phyloP scores from a whole-genome alignment of 2,329 filamentous ascomycete genomes.

The Talaromyces islandicus region DNA sequence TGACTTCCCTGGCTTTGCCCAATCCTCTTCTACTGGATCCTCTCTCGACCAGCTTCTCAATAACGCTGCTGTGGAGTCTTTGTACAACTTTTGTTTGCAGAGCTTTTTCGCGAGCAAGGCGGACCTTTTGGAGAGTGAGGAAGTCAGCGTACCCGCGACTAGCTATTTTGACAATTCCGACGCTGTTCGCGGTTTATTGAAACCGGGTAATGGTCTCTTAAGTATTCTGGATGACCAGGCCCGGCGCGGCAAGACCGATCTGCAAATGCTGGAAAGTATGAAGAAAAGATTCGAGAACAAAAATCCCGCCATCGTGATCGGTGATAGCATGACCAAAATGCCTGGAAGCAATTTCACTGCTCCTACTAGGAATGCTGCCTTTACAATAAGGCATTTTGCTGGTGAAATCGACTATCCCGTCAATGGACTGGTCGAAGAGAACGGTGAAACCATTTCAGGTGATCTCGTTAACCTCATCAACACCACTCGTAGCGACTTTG shows the following conservation, averaged over 20 bases:
- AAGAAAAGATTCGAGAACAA: constrained; percentile 92
- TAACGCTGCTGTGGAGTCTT: constrained; percentile 85
- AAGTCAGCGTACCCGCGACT: constrained; percentile 80
- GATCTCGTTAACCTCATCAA: constrained; percentile 93
- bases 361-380: constrained; percentile 70
- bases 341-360: constrained; percentile 88
- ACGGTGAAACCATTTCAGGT: constrained; percentile 90
- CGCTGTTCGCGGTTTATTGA: constrained; percentile 83
- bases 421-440: constrained; percentile 84
- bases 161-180: constrained; percentile 98
- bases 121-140: constrained; percentile 88
- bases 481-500: constrained; percentile 80
- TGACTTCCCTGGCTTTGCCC: constrained; percentile 92
- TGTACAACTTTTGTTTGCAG: constrained; percentile 90
- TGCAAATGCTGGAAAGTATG: constrained; percentile 83
- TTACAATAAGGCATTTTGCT: constrained; percentile 91
- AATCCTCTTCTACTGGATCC: constrained; percentile 75
- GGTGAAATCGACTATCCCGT: constrained; percentile 94
- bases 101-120: constrained; percentile 95
- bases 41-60: constrained; percentile 86
- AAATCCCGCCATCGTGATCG: constrained; percentile 81
- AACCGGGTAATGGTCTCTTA: constrained; percentile 84
- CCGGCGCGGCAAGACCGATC: constrained; percentile 77
- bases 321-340: constrained; percentile 66
- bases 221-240: constrained; percentile 97